phyloP scores from a whole-genome alignment of 805 yeast species.

The Candida suzukii region DNA sequence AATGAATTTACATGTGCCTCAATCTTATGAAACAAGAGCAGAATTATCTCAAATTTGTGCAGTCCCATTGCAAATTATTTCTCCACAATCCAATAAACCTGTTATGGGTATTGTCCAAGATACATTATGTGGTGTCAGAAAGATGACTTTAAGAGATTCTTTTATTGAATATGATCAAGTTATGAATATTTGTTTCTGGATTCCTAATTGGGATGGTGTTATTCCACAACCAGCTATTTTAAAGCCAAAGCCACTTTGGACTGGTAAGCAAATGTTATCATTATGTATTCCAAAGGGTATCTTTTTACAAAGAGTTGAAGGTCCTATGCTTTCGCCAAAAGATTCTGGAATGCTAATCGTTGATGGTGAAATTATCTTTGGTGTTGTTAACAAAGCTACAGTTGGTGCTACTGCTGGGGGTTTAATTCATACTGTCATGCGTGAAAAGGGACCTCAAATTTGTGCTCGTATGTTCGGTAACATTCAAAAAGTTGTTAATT shows the following conservation, averaged over 20 bases:
- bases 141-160: constrained; percentile 85
- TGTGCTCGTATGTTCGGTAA: constrained; percentile 90
- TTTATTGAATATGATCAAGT: constrained; percentile 90
- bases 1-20: constrained; percentile 99
- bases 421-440: constrained; percentile 91
- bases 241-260: constrained; percentile 95
- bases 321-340: constrained; percentile 75
- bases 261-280: constrained; percentile 92
- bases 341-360: constrained; percentile 94
- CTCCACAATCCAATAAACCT: constrained; percentile 98
- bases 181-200: constrained; percentile 95
- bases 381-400: constrained; percentile 96
- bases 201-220: constrained; percentile 98
- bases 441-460: constrained; percentile 90
- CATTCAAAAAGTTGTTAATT: constrained; percentile 91
- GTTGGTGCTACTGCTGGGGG: constrained; percentile 99
- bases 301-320: constrained; percentile 90
- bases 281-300: constrained; percentile 95
- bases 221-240: constrained; percentile 92
- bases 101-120: constrained; percentile 99
- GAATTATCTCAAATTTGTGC: constrained; percentile 93
- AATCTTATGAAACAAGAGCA: constrained; percentile 95
- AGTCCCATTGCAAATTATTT: constrained; percentile 94
- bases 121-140: constrained; percentile 94
- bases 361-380: constrained; percentile 95